Evolutionary conservation across 768 basidiomycete genomes (phyloP).

Genomic region (Atractiella rhizophila): DNA sequence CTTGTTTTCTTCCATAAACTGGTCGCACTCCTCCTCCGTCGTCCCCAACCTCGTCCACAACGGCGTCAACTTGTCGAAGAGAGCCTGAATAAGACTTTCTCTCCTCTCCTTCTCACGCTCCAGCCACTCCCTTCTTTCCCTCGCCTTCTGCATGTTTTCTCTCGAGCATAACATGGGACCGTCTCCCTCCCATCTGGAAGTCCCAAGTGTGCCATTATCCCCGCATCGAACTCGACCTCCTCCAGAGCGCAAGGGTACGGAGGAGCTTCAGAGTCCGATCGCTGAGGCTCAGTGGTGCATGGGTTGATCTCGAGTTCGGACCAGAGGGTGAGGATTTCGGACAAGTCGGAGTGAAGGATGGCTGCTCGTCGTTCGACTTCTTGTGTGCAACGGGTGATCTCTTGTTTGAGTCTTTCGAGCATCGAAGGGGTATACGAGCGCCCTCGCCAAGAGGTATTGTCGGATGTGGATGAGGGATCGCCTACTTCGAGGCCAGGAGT

Average conservation of each 20-base stretch:
- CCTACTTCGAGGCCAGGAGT: neutral
- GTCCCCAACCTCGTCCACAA: constrained; percentile 75
- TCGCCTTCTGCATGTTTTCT: neutral
- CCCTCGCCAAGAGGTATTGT: neutral
- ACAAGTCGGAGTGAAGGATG: neutral
- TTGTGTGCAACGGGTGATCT: neutral
- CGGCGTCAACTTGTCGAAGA: constrained; percentile 78
- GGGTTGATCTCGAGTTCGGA: neutral
- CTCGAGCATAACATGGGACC: neutral
- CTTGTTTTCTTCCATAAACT: constrained; percentile 53
- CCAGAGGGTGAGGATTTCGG: neutral
- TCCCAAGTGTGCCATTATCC: neutral
- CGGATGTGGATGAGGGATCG: neutral
- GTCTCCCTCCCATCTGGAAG: neutral
- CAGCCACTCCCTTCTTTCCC: neutral
- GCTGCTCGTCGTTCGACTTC: neutral
- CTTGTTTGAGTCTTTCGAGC: neutral
- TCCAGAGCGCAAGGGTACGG: neutral
- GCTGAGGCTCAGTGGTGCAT: neutral
- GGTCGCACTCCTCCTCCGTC: constrained; percentile 52
- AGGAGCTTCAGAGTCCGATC: neutral
- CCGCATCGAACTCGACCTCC: neutral
- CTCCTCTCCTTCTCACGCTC: neutral
- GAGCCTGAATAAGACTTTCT: constrained; percentile 50
- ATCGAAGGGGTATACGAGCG: neutral